Percentiles rank a stretch among this genome's conserved stretches.
Conservation (phyloP, 2,329 filamentous ascomycete species). For the Arachnopeziza araneosa region DNA sequence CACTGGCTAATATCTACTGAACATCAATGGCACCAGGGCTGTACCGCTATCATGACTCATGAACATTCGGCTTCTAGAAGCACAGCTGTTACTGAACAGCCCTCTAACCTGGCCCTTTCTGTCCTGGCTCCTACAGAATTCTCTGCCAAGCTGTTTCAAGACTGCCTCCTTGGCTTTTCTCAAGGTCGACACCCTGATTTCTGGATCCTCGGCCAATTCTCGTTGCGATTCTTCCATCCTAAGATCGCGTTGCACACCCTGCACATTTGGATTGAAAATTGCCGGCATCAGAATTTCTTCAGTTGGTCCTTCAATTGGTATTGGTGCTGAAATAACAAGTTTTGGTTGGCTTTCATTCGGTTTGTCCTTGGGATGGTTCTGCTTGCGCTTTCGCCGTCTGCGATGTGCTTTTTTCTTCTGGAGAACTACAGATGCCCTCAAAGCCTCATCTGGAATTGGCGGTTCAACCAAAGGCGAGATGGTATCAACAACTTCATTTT, state of each 20-base stretch:
- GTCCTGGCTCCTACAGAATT: constrained; percentile 36
- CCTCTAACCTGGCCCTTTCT: constrained; percentile 20
- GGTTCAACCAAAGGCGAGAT: constrained; percentile 1
- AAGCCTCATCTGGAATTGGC: neutral
- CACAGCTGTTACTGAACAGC: constrained; percentile 24
- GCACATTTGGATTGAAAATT: constrained; percentile 48
- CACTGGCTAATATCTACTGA: constrained; percentile 39
- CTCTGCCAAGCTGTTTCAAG: constrained; percentile 50
- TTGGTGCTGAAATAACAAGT: constrained; percentile 22
- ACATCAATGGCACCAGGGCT: constrained; percentile 54
- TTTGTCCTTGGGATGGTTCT: constrained; percentile 29
- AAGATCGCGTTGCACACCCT: constrained; percentile 52
- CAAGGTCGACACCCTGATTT: constrained; percentile 48
- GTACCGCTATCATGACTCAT: constrained; percentile 44
- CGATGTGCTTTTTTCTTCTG: constrained; percentile 39
- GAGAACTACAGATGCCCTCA: constrained; percentile 29
- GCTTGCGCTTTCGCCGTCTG: constrained; percentile 29
- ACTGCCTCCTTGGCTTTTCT: constrained; percentile 56
- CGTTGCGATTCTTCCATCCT: constrained; percentile 51
- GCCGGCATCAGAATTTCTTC: constrained; percentile 47
- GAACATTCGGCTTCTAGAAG: constrained; percentile 17
- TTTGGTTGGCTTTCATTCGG: constrained; percentile 12
- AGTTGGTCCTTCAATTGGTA: constrained; percentile 19
- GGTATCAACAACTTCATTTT: constrained; percentile 20
- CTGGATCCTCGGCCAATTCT: constrained; percentile 51